Conservation (phyloP, 2,329 filamentous ascomycete species). For the Sporothrix brunneoviolacea region DNA sequence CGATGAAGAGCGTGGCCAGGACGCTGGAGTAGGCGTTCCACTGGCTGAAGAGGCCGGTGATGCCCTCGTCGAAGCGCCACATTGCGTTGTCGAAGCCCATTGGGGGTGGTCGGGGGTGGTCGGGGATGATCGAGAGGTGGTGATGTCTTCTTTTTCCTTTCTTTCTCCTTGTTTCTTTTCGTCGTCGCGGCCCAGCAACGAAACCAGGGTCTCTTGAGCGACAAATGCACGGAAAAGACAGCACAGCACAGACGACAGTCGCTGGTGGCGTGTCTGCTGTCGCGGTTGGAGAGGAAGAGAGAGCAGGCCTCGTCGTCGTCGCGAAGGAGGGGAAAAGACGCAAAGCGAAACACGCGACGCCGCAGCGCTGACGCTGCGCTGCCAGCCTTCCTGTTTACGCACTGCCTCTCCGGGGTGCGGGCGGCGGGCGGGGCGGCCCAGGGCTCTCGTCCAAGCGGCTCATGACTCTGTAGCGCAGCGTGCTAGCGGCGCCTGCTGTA, state of each 20-base stretch:
- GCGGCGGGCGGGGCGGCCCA: neutral
- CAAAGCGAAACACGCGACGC: neutral
- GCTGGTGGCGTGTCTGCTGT: neutral
- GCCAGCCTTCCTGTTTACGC: no score
- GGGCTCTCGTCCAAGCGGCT: no score
- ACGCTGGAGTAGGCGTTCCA: slow-evolving; percentile 78
- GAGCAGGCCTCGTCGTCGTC: neutral
- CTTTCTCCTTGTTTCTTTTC: neutral
- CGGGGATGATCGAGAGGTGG: neutral
- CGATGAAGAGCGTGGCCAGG: slow-evolving; percentile 59
- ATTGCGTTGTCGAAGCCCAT: slow-evolving; percentile 51
- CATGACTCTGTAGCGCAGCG: no score
- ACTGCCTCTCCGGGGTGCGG: no score
- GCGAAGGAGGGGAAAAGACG: neutral
- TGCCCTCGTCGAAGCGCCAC: slow-evolving; percentile 62
- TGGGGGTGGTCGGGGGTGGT: slow-evolving; percentile 1
- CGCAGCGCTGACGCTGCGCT: no score
- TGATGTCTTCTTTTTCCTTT: neutral
- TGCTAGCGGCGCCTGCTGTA: no score
- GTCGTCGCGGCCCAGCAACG: no score
- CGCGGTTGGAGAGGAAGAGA: neutral
- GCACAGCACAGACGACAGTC: neutral
- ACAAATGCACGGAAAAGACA: neutral
- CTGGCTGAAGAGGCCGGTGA: slow-evolving; percentile 63
- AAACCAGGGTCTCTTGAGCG: no score